Base-by-base conservation (phyloP, 1,284 basidiomycete species). In the Cutaneotrichosporon daszewskae region DNA sequence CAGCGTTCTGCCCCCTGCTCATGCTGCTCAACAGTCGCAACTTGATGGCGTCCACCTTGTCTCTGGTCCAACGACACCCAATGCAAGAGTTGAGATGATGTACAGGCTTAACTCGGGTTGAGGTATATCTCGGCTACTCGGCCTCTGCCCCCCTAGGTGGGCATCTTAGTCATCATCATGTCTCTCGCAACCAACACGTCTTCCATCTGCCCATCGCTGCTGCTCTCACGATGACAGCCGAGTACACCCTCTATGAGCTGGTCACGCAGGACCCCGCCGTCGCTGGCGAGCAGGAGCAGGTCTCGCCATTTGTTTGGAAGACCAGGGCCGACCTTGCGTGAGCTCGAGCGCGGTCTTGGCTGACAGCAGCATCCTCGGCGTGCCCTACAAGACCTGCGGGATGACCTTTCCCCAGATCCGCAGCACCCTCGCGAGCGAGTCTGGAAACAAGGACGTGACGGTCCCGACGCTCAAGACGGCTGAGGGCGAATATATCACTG, bases 401-500 rank as follows among this genome's bases (percentile, higher is more conserved):
- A 52, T 49, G n/a, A 55, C 55, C 0, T 64, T 59, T 44, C 35
- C 37, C 23, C 42, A 53, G 34, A 62, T 64, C 46, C 50, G 57
- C 20, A 42, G 46, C 9, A 51, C 53, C 17, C 47, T 64, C 17
- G 54, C 51, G 19, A 40, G 52, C 19, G 48, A 47, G 28, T 55
- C 54, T 8, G 56, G 56, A 29, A 61, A 62, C 49, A 35, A 51
- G 7, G 50, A 60, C n/a, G 54, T 62, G n/a, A 57, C 60, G 2
- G 60, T 62, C 16, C 62, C 62, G 3, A 62, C 60, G 5, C 40
- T 64, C 33, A 44, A 56, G 20, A 27, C 22, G 7, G 49, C 47
- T 13, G 57, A 49, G n/a, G 40, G 32, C 25, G 43, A 47, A 25
- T 59, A 40, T 17, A 51, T 59, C n/a, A 61, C 57, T 12, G 62